Base-by-base conservation (phyloP, 768 basidiomycete species). In the Leccinum subtestaceum region DNA sequence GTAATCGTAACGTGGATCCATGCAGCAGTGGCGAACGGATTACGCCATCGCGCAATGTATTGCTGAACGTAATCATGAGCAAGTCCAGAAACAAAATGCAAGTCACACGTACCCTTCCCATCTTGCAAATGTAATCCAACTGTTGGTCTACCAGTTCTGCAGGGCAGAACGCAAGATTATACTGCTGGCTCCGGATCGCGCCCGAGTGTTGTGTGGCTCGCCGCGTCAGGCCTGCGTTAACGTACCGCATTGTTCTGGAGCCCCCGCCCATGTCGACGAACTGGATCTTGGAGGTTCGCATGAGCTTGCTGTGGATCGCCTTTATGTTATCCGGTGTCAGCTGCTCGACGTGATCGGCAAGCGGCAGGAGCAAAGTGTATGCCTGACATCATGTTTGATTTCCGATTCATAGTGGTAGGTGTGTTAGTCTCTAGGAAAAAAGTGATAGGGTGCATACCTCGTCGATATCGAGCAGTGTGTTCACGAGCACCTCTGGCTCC, bases 21-120 rank as follows among this genome's bases (percentile, higher is more conserved):
- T 8, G 73, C 71, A 11, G 74, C 72, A 2, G 74, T 73, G 13
- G 74, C 73, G 51, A 74, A 75, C 10, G 73, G 73, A 55, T 75
- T 74, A 17, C 74, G 66, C 74, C 73, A 75, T 40, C 70, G 66
- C 4, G 71, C 72, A 48, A 74, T 71, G 56, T 74, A 75, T 74
- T 75, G 74, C 73, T 75, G 15, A 48, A 31, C 3, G 8, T 12
- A 4, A 32, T 27, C 11, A 38, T 25, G 17, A 55, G 53, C 13
- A 38, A 23, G 5, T 40, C 43, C 25, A 47, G 3, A 32, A 45
- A 40, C n/a, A 21, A 21, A 36, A 5, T 13, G 45, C 5, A 13
- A 13, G 17, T 36, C 5, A n/a, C 3, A 3, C 72, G 5, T 53
- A 73, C 72, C 60, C 67, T 66, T 2, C 66, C 72, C 72, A 73